Conservation (phyloP, 331 rosid species). For the Malus hybrid region DNA sequence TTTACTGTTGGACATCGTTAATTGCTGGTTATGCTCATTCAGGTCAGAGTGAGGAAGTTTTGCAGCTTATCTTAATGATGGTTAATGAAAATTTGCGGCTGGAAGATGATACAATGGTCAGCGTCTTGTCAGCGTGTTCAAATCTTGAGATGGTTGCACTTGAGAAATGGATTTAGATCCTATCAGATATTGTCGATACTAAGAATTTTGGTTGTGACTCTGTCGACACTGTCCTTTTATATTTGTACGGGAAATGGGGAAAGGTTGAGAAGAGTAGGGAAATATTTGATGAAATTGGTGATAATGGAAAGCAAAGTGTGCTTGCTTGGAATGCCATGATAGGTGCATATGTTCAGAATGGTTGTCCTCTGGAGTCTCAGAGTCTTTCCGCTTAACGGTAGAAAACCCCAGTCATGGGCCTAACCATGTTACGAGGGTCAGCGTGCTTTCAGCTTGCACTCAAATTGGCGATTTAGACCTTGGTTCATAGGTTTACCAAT, state of each 20-base stretch:
- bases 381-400: slow-evolving; percentile 39
- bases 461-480: slow-evolving; percentile 54
- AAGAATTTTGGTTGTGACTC: slow-evolving; percentile 20
- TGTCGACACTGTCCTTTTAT: slow-evolving; percentile 30
- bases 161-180: slow-evolving; percentile 42
- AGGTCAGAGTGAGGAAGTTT: slow-evolving; percentile 33
- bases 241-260: slow-evolving; percentile 49
- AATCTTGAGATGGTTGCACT: slow-evolving; percentile 28
- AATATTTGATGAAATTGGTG: slow-evolving; percentile 29
- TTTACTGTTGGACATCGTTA: slow-evolving; percentile 50
- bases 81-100: slow-evolving; percentile 34
- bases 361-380: slow-evolving; percentile 40
- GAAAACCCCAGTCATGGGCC: slow-evolving; percentile 27
- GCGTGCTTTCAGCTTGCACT: slow-evolving; percentile 63
- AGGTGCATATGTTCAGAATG: slow-evolving; percentile 46
- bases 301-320: slow-evolving; percentile 29
- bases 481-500: slow-evolving; percentile 47
- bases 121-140: slow-evolving; percentile 60
- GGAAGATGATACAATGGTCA: slow-evolving; percentile 41
- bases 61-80: slow-evolving; percentile 38
- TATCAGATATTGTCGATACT: slow-evolving; percentile 7
- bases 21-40: slow-evolving; percentile 40
- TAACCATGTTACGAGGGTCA: slow-evolving; percentile 56
- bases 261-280: slow-evolving; percentile 38
- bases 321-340: slow-evolving; percentile 60